These are phyloP conservation scores for Phytophthora macrochlamydospora DNA, from an alignment of 352 stramenopile genomes.

Conservation along the genomic window DNA sequence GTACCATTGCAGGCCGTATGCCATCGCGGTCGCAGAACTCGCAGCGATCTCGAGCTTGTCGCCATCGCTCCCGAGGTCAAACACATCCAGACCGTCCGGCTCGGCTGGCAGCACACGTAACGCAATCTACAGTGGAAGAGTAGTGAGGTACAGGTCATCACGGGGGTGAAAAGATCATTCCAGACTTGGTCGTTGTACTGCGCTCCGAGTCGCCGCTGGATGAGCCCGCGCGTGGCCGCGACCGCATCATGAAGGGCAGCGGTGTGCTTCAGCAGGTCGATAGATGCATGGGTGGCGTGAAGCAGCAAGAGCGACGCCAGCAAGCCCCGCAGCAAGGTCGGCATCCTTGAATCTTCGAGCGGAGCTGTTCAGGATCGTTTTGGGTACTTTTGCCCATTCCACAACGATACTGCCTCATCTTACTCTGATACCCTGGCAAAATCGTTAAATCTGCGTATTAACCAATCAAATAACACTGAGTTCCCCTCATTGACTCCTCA, in stretches of 20 bases:
- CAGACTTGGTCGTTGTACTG: constrained; percentile 71
- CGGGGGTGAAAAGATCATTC: not conserved
- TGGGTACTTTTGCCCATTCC: no score
- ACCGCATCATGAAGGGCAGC: constrained; percentile 49
- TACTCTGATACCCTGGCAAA: no score
- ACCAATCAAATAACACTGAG: not conserved
- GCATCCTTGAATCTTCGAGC: constrained; percentile 8
- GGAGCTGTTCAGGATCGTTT: constrained; percentile 19
- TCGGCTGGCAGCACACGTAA: constrained; percentile 49
- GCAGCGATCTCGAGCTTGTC: constrained; percentile 62
- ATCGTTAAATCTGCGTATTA: no score
- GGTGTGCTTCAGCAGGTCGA: constrained; percentile 18
- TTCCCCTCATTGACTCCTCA: not conserved
- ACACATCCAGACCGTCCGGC: constrained; percentile 58
- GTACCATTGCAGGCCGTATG: constrained; percentile 81
- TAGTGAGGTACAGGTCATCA: no score
- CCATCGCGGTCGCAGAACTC: constrained; percentile 64
- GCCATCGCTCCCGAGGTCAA: constrained; percentile 52
- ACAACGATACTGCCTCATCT: no score
- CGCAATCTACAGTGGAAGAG: constrained; percentile 36
- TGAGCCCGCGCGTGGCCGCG: constrained; percentile 53
- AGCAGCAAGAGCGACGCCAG: constrained; percentile 18
- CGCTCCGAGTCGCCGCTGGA: constrained; percentile 55
- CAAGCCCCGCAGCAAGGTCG: constrained; percentile 8
- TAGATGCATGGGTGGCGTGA: constrained; percentile 10